phyloP scores from a whole-genome alignment of 1,284 basidiomycete species.

The Cerioporus squamosus region DNA sequence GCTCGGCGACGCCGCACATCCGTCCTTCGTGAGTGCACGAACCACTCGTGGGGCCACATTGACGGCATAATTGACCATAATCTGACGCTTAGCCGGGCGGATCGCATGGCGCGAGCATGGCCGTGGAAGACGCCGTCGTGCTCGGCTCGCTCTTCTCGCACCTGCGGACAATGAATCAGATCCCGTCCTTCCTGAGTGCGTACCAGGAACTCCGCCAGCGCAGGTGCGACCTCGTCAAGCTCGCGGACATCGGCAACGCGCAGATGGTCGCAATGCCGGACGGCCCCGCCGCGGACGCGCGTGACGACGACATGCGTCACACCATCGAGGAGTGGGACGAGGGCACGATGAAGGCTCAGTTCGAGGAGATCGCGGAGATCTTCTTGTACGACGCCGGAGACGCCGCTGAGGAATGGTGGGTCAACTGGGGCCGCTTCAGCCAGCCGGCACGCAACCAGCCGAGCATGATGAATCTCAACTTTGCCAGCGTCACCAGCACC shows the following conservation, averaged over 20 bases:
- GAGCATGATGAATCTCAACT: conserved; percentile 11
- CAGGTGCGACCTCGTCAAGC: conserved; percentile 42
- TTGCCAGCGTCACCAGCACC: conserved; percentile 6
- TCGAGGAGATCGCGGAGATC: conserved; percentile 32
- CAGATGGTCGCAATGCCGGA: conserved; percentile 41
- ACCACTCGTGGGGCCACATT: conserved; percentile 23
- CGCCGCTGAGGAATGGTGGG: conserved; percentile 42
- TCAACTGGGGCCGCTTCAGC: conserved; percentile 37
- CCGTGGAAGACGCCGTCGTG: conserved; percentile 49
- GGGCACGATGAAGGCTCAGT: conserved; percentile 29
- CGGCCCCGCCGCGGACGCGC: conserved; percentile 42
- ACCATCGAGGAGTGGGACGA: conserved; percentile 28
- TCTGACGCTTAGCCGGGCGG: conserved; percentile 33
- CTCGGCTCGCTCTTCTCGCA: conserved; percentile 52
- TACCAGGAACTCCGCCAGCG: conserved; percentile 49
- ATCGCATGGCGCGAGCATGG: conserved; percentile 45
- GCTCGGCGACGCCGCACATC: conserved; percentile 54
- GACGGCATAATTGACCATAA: not conserved
- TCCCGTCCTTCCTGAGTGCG: conserved; percentile 46
- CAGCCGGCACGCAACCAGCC: conserved; percentile 19
- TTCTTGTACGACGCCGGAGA: conserved; percentile 40
- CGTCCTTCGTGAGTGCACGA: conserved; percentile 42
- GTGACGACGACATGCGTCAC: conserved; percentile 42
- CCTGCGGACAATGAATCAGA: conserved; percentile 42
- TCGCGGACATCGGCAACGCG: conserved; percentile 42